Percentiles rank a stretch among this genome's conserved stretches.
Conservation (phyloP, 2,329 filamentous ascomycete genomes). For the Dactylellina leptospora region DNA sequence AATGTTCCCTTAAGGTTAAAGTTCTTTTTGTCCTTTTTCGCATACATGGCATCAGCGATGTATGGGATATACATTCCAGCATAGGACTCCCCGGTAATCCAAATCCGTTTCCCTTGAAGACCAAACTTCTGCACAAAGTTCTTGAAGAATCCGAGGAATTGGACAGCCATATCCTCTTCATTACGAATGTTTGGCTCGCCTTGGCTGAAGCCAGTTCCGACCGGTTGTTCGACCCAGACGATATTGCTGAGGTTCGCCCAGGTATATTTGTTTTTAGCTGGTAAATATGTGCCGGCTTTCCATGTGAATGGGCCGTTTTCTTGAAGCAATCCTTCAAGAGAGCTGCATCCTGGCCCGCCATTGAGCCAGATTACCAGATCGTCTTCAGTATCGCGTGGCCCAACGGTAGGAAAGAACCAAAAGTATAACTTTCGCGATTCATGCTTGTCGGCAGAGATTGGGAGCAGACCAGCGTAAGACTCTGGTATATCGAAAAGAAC, state of each 20-base stretch:
- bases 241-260: constrained; percentile 81
- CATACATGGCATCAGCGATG: constrained; percentile 70
- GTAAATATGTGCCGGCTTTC: constrained; percentile 74
- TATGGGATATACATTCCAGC: constrained; percentile 64
- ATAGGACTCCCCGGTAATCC: constrained; percentile 77
- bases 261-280: constrained; percentile 73
- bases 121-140: constrained; percentile 77
- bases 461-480: constrained; percentile 71
- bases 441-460: constrained; percentile 65
- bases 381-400: constrained; percentile 64
- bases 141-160: constrained; percentile 80
- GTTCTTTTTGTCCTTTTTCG: constrained; percentile 68
- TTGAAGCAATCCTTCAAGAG: constrained; percentile 74
- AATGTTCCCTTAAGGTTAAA: constrained; percentile 74
- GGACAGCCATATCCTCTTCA: constrained; percentile 72
- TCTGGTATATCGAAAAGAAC: constrained; percentile 75
- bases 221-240: constrained; percentile 76
- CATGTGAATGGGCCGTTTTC: constrained; percentile 79
- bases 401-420: constrained; percentile 71
- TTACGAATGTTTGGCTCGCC: constrained; percentile 71
- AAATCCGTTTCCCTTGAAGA: constrained; percentile 74
- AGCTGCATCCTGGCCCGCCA: constrained; percentile 67
- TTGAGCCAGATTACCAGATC: constrained; percentile 73
- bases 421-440: constrained; percentile 69
- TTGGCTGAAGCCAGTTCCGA: constrained; percentile 73